Evolutionary conservation across 305 asterid species (phyloP), one percentile per base, ranked within the genome.

Genomic region (Fraxinus paxiana): DNA sequence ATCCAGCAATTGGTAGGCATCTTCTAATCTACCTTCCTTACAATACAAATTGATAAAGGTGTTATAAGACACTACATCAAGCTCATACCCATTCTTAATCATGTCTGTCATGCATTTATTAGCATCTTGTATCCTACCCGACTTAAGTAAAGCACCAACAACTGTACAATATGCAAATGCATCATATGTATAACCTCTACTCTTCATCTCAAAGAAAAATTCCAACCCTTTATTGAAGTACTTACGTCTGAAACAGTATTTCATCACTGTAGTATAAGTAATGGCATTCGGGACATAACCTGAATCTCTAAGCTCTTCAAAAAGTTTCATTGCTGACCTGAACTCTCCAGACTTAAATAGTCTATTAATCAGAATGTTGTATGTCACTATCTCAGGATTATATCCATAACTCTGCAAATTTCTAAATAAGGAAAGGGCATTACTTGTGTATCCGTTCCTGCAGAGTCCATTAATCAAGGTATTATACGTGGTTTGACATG

Each of bases 261-360:
- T 96, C 92, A 96, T 88, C 75, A 92, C 83, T 1, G 96, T 87
- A 48, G 98, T 96, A 87, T 96, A 96, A 78, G 99, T 92, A 76
- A 92, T 87, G 75, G 97, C 97, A 89, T 92, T 92, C 2, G 98
- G 98, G 63, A 38, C 65, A 74, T 81, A 86, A 30, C 94, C 93
- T 4, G 78, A 87, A 80, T 87, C 87, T 65, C 75, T 84, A 85
- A 96, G 88, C 87, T 96, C 98, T 51, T 86, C 85, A 31, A 92
- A 87, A 85, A 92, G 90, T 83, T 80, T 79, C 88, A 84, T 88
- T 71, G 87, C 87, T 7, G 82, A 79, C 85, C 85, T 84, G 91
- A 94, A 89, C 87, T 83, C 88, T 74, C 90, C 84, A 20, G 87
- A 79, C 78, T 89, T 92, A 85, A 94, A 88, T 35, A 92, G 41